phyloP scores from a whole-genome alignment of 2,329 filamentous ascomycete species.

The Mycosphaerelloides madeirae region DNA sequence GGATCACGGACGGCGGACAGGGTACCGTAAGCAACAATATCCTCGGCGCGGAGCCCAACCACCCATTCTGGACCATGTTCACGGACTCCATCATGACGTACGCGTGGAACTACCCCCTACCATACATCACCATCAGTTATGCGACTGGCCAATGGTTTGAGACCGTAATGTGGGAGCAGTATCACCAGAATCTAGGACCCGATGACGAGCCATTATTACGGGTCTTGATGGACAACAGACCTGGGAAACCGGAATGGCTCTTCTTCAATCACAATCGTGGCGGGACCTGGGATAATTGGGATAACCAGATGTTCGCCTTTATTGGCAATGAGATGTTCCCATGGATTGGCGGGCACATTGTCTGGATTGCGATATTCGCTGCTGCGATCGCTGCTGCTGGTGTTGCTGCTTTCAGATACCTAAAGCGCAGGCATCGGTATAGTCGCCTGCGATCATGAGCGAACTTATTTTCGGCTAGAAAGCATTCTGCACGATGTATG shows the following conservation, averaged over 20 bases:
- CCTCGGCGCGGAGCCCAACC: slow-evolving; percentile 5
- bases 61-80: slow-evolving; percentile 6
- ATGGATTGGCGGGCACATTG: slow-evolving; percentile 4
- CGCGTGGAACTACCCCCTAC: slow-evolving; percentile 8
- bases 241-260: not conserved
- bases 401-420: too few relatives aligned
- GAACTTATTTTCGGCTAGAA: too few relatives aligned
- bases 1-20: slow-evolving; percentile 39
- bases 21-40: slow-evolving; percentile 9
- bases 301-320: slow-evolving; percentile 3
- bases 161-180: slow-evolving; percentile 7
- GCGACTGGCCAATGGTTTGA: slow-evolving; percentile 8
- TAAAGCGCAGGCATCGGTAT: too few relatives aligned
- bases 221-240: slow-evolving; percentile 5
- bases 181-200: not conserved
- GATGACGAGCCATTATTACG: not conserved
- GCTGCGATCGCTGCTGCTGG: too few relatives aligned
- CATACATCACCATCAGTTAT: slow-evolving; percentile 8
- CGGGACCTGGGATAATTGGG: slow-evolving; percentile 8
- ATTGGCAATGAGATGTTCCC: slow-evolving; percentile 3
- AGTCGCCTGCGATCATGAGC: too few relatives aligned
- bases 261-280: slow-evolving; percentile 4
- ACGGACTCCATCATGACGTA: slow-evolving; percentile 3
- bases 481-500: too few relatives aligned
- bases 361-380: too few relatives aligned